Base-by-base conservation (phyloP, 805 yeast genomes). In the Candida parachauliodes region DNA sequence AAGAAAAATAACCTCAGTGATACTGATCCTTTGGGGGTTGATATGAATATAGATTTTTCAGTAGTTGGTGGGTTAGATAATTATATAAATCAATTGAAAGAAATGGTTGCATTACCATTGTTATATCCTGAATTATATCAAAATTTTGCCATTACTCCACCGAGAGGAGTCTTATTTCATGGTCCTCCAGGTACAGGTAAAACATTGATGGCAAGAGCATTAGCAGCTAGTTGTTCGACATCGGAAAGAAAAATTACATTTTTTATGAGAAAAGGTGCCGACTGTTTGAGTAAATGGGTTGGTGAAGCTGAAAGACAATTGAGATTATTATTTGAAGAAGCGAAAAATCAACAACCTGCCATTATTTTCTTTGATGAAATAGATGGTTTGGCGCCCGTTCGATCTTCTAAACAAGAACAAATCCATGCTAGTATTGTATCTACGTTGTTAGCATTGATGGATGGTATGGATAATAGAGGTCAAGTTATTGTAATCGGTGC, bases 141-240 rank as follows among this genome's bases (percentile, higher is more conserved):
- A 47, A 80, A 81, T 55, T 93, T 93, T 53, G 81, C 80, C 40
- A 88, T 91, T 24, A 87, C 96, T 0, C 98, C 98, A 1, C 98
- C 98, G 14, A 70, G 98, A 47, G 98, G 98, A 44, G 98, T 93
- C 1, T 62, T 93, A 39, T 93, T 93, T 63, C 98, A 93, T 60
- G 98, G 98, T 32, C 98, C 98, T 4, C 98, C 98, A 2, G 98
- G 98, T 46, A 93, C 98, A 0, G 98, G 98, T 73, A 93, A 93
- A 57, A 93, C 98, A 0, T 72, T 93, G 36, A 88, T 93, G 96
- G 98, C 98, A 0, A 68, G 98, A 42, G 98, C 98, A 0, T 67
- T 93, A 36, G 98, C 98, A 1, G 93, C 98, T 0, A 85, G 95
- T 47, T 88, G 96, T 50, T 85, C 96, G 0, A 78, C 94, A 0